phyloP scores from a whole-genome alignment of 1,284 basidiomycete species.

The Trametes polyzona region DNA sequence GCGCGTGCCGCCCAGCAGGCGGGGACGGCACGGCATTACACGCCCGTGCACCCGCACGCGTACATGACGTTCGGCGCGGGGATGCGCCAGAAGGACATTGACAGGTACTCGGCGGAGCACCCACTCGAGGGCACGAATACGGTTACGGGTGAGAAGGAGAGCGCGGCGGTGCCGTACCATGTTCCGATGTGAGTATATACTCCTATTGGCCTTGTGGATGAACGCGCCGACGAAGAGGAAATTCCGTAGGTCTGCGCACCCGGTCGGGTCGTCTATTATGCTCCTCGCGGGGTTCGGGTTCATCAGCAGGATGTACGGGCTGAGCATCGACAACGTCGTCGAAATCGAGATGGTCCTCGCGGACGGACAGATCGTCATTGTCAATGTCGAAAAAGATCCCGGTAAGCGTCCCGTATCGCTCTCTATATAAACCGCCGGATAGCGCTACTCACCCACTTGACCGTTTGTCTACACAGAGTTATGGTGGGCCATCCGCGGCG shows the following conservation, averaged over 20 bases:
- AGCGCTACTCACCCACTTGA: too few relatives aligned
- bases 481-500: slow-evolving; percentile 91
- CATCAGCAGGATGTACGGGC: slow-evolving; percentile 78
- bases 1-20: slow-evolving; percentile 4
- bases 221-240: background rate
- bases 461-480: slow-evolving; percentile 65
- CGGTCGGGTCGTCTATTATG: slow-evolving; percentile 82
- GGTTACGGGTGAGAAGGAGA: slow-evolving; percentile 50
- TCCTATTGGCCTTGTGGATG: slow-evolving; percentile 18
- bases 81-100: slow-evolving; percentile 80
- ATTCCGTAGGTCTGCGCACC: slow-evolving; percentile 74
- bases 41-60: slow-evolving; percentile 67
- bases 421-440: background rate
- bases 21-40: slow-evolving; percentile 32
- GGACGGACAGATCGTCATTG: slow-evolving; percentile 75
- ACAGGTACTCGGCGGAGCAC: slow-evolving; percentile 72
- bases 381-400: slow-evolving; percentile 67
- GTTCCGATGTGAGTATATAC: slow-evolving; percentile 72
- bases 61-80: slow-evolving; percentile 86
- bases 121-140: slow-evolving; percentile 55
- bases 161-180: slow-evolving; percentile 75
- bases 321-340: slow-evolving; percentile 85
- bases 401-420: slow-evolving; percentile 42
- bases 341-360: slow-evolving; percentile 86
- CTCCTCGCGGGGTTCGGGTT: slow-evolving; percentile 91